A percentile compares a stretch with the other conserved stretches of the same genome.
phyloP scores from a whole-genome alignment of 2,329 filamentous ascomycete species.

The Cladosporium sp. region DNA sequence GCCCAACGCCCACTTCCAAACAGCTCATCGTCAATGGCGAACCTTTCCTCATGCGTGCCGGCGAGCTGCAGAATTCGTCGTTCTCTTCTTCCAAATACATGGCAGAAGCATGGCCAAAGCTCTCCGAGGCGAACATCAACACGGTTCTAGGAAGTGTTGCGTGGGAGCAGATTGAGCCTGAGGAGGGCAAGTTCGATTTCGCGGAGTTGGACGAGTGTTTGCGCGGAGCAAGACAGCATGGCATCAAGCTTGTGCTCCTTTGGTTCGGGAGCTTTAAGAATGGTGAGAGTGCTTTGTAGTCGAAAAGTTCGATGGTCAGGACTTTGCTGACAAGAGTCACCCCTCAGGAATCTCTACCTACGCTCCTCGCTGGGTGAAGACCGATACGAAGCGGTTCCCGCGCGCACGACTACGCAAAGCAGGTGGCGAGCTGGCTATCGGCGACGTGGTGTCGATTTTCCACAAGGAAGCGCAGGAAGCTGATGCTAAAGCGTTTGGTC shows the following conservation, averaged over 20 bases:
- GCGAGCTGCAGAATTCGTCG: conserved; percentile 51
- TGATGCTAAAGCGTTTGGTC: conserved; percentile 43
- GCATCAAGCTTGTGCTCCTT: conserved; percentile 43
- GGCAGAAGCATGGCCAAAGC: conserved; percentile 46
- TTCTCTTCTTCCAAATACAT: conserved; percentile 49
- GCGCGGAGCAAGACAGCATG: conserved; percentile 39
- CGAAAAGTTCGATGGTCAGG: neutral
- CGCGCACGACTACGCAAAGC: conserved; percentile 33
- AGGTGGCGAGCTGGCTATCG: conserved; percentile 28
- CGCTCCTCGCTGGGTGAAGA: conserved; percentile 43
- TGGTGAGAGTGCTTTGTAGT: conserved; percentile 32
- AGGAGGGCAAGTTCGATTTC: conserved; percentile 47
- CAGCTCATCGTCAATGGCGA: conserved; percentile 48
- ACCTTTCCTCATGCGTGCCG: conserved; percentile 48
- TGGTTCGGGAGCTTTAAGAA: conserved; percentile 55
- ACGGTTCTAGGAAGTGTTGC: conserved; percentile 48
- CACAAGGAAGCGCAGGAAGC: conserved; percentile 38
- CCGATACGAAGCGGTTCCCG: conserved; percentile 35
- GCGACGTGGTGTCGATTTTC: conserved; percentile 42
- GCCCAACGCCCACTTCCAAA: conserved; percentile 22
- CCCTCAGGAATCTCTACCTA: conserved; percentile 40
- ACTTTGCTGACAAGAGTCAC: conserved; percentile 7
- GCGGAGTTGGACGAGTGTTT: conserved; percentile 44
- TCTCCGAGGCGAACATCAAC: conserved; percentile 45
- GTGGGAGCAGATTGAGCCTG: conserved; percentile 51